A percentile compares a stretch with the other conserved stretches of the same genome.
Evolutionary conservation across 192 early-diverging fungal genomes (phyloP).

Genomic region (Ambispora gerdemannii): DNA sequence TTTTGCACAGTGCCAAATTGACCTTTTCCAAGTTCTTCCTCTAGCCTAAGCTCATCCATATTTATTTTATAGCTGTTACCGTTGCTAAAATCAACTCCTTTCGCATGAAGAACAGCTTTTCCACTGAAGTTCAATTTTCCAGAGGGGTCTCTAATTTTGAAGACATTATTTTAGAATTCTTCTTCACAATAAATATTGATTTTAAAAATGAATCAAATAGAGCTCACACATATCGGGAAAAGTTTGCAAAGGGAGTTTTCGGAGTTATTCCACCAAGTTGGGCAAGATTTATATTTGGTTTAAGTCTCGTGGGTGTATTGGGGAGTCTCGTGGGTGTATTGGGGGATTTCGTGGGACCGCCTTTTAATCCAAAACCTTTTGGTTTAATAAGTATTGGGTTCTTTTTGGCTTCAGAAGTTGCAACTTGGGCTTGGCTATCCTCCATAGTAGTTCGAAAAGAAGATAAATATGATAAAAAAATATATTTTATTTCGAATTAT

Average conservation of each 20-base stretch:
- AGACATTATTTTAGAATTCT: conserved; percentile 17
- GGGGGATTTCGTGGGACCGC: too few species aligned
- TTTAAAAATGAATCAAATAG: not conserved
- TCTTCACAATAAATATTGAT: not conserved
- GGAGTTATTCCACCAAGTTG: too few species aligned
- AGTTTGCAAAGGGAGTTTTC: conserved; percentile 62
- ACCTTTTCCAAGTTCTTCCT: conserved; percentile 82
- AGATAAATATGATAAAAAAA: too few species aligned
- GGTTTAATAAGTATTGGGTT: too few species aligned
- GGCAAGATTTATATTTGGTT: too few species aligned
- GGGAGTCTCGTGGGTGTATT: too few species aligned
- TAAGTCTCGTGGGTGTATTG: too few species aligned
- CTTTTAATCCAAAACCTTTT: too few species aligned
- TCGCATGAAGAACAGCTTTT: conserved; percentile 86
- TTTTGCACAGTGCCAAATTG: conserved; percentile 93
- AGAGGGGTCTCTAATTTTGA: conserved; percentile 70
- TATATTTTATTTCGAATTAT: too few species aligned
- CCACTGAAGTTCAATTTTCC: conserved; percentile 90
- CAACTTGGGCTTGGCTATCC: too few species aligned
- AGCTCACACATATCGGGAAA: conserved; percentile 65
- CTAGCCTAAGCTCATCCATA: conserved; percentile 75
- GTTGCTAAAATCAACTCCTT: conserved; percentile 89
- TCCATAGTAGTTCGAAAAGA: too few species aligned
- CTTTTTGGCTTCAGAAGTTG: too few species aligned
- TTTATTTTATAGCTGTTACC: conserved; percentile 86